Base-by-base conservation (phyloP, 129 eudicot genomes). In the Pittosporum tobira region DNA sequence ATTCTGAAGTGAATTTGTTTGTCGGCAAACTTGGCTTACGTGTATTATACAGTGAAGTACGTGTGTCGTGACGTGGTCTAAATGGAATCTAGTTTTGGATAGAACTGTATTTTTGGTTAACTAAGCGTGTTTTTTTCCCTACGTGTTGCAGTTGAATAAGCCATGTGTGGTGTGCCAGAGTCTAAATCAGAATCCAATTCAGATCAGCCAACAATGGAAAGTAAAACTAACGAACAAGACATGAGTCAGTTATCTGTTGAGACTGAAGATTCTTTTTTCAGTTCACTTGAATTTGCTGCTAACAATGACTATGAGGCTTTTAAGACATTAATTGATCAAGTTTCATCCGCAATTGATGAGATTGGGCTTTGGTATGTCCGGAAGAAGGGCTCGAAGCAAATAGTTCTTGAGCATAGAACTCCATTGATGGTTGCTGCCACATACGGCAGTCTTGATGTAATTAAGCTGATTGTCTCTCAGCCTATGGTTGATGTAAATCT, bases 391-490 rank as follows among this genome's bases (percentile, higher is more conserved):
- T 66, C 88, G 0, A 81, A 82, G 53, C 95, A 82, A 58, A 79
- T 84, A 21, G 77, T 74, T 4, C 75, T 45, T 9, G 96, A 88
- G 52, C 76, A 77, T 25, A 62, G 96, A 42, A 88, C 94, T 4
- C 93, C 96, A 0, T 72, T 88, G 62, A 88, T 88, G 96, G 95
- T 88, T 58, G 96, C 96, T 72, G 77, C 96, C n/a, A 81, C 80
- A 5, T 88, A 84, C 51, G 96, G 96, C 14, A 81, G 91, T 50
- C 9, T 84, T 21, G 83, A 73, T 68, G 91, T 88, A 31, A 12
- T 88, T 56, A 79, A 81, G 56, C 10, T 84, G 44, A 74, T 88
- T 20, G 44, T 79, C 12, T 67, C 88, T 34, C 69, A 58, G 13
- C 79, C 95, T 1, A 73, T 69, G 18, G 88, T 72, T 31, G 95